Evolutionary conservation across 768 basidiomycete species (phyloP), one percentile per base, ranked within the genome.

Genomic region (Holtermanniella nyarrowii): DNA sequence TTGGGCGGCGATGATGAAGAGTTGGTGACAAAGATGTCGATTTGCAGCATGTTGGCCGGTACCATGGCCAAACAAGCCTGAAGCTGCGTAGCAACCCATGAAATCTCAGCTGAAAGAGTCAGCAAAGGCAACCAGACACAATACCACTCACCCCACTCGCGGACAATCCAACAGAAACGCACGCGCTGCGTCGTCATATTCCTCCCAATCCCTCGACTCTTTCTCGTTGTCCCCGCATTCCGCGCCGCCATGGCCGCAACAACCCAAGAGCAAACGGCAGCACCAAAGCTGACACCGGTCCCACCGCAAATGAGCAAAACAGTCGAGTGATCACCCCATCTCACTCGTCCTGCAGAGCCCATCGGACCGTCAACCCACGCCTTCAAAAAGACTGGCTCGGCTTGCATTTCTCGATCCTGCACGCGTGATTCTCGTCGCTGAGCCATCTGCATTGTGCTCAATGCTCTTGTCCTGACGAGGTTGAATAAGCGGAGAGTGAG

Each of bases 11-110:
- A 46, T 39, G 58, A 51, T 7, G 31, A 7, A 7, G 31, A 7
- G 37, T 72, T 81, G 7, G 85, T 85, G 26, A 87, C 83, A 60
- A 82, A 87, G 42, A 87, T 82, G 59, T 85, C 80, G 46, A 87
- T 70, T 57, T 82, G 78, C 3, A 87, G 74, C 20, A 66, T 68
- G 4, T 43, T 72, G 61, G 46, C 73, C 60, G 69, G 60, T 25
- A 82, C 74, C 64, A 82, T 75, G 26, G 76, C 73, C 63, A 78
- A 76, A 68, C 83, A 86, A 16, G 75, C 75, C n/a, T 80, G 78
- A 27, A 87, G 65, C 45, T 78, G 73, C 5, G 80, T 74, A 2
- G 86, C 83, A 53, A 83, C 81, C 85, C 85, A 87, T 49, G 82
- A 80, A 25, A 87, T 74, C 56, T 87, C 83, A 18, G 81, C 84